Base-by-base conservation (phyloP, 805 yeast genomes). In the Debaryomyces prosopidis region DNA sequence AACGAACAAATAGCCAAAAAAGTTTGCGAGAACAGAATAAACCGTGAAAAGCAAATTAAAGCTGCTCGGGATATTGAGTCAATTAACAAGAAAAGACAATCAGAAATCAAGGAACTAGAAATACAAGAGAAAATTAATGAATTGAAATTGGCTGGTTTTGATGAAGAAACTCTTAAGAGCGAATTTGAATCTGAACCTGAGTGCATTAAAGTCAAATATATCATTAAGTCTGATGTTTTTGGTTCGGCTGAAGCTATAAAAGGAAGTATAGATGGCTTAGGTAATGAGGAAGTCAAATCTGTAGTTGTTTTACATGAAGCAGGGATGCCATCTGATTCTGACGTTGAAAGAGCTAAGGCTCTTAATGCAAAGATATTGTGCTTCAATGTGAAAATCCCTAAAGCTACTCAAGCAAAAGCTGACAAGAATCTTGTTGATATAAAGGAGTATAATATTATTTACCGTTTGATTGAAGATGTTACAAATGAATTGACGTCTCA, bases 231-330 rank as follows among this genome's bases (percentile, higher is more conserved):
- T 0, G 99, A 94, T 66, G 97, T 92, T 1, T 84, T 85, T 53
- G 99, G 99, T 0, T 91, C 98, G 0, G 87, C 88, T 0, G 99
- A 94, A 61, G 99, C 99, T 1, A 87, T 94, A 28, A 77, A 72
- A 32, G 97, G 91, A 62, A 82, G 92, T 54, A 81, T 94, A 39
- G 75, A 76, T 47, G 83, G 84, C 10, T 67, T 94, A n/a, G 97
- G 97, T 5, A 91, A 92, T 62, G 87, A 86, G 1, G 95, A 88
- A 58, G 92, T 92, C 5, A 71, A 74, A 48, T 80, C 90, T 3
- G 65, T 73, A n/a, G 82, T 92, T 1, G 65, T 94, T 3, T 79
- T 79, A 36, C 77, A 84, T 31, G 90, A 84, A 19, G 96, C 91
- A 5, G 98, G 98, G 23, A 71, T 84, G 3, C 82, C 97, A 0